These are phyloP conservation scores for Pleurostoma richardsiae DNA, from an alignment of 2,329 filamentous ascomycete genomes.

Conservation along the genomic window DNA sequence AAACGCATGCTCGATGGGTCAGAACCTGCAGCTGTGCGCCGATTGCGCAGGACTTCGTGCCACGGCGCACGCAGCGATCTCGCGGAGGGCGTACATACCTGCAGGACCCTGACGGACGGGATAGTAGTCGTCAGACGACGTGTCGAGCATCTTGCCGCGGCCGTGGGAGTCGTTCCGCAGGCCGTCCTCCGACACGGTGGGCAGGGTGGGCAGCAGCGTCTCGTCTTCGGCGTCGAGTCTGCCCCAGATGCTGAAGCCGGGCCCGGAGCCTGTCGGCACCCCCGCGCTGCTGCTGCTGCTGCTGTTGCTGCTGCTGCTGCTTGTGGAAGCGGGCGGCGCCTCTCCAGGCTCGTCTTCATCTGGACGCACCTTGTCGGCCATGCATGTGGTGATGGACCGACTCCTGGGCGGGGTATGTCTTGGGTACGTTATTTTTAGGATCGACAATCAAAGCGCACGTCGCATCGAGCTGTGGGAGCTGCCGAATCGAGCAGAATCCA, in stretches of 20 bases:
- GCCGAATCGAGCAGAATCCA: too few relatives aligned
- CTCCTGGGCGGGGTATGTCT: too few relatives aligned
- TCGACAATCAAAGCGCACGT: too few relatives aligned
- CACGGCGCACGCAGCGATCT: not conserved
- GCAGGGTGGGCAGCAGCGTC: conserved; percentile 22
- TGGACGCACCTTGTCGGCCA: too few relatives aligned
- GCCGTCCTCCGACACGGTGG: conserved; percentile 18
- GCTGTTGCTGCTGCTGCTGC: conserved; percentile 4
- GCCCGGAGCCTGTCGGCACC: not conserved
- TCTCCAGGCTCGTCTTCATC: too few relatives aligned
- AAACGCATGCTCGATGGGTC: too few relatives aligned
- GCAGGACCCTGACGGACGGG: conserved; percentile 1
- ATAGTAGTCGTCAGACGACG: conserved; percentile 8
- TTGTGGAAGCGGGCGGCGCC: too few relatives aligned
- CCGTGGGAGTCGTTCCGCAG: conserved; percentile 11
- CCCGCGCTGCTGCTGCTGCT: not conserved
- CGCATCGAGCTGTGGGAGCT: too few relatives aligned
- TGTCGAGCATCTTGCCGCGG: conserved; percentile 8
- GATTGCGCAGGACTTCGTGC: too few relatives aligned
- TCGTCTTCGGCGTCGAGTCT: conserved; percentile 29
- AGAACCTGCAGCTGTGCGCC: too few relatives aligned
- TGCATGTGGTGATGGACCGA: too few relatives aligned
- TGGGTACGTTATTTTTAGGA: too few relatives aligned
- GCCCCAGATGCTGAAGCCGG: conserved; percentile 17
- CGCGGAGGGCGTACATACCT: not conserved